These are phyloP conservation scores for Eucalyptus fibrosa DNA, from an alignment of 345 rosid genomes.

Conservation along the genomic window DNA sequence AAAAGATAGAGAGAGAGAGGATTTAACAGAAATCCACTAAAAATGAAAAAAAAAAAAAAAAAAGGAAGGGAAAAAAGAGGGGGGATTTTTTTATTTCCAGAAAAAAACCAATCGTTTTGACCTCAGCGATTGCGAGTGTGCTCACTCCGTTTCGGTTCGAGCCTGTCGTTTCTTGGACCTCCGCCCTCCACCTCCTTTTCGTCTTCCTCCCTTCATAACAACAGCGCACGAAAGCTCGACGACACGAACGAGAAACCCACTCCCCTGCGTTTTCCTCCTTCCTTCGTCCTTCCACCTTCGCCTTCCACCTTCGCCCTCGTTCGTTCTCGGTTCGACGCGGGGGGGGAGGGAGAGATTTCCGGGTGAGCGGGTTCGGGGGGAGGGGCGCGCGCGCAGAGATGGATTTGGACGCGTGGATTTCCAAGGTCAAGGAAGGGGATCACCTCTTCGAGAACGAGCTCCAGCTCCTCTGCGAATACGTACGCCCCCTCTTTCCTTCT, in stretches of 20 bases:
- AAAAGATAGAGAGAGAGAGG: no score
- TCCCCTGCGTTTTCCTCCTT: not conserved
- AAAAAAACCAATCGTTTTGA: not conserved
- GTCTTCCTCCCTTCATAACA: not conserved
- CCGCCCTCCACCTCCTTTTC: not conserved
- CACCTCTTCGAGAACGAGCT: conserved; percentile 95
- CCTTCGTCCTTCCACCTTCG: no score
- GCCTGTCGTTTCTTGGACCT: not conserved
- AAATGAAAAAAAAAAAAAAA: not conserved
- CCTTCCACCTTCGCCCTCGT: not conserved
- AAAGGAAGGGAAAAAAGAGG: not conserved
- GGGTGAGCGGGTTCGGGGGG: not conserved
- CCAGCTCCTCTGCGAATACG: conserved; percentile 97
- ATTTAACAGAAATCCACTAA: not conserved
- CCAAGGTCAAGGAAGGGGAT: conserved; percentile 92
- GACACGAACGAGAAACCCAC: not conserved
- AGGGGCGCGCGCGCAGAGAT: conserved; percentile 18
- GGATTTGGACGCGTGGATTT: conserved; percentile 99
- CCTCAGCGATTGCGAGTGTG: not conserved
- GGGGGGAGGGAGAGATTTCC: not conserved
- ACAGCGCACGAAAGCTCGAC: not conserved
- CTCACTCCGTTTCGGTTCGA: not conserved
- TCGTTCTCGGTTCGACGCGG: not conserved
- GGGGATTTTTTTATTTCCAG: not conserved
- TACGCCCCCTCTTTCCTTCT: conserved; percentile 1